phyloP scores from a whole-genome alignment of 2,329 filamentous ascomycete species.

The Hypomyces perniciosus region DNA sequence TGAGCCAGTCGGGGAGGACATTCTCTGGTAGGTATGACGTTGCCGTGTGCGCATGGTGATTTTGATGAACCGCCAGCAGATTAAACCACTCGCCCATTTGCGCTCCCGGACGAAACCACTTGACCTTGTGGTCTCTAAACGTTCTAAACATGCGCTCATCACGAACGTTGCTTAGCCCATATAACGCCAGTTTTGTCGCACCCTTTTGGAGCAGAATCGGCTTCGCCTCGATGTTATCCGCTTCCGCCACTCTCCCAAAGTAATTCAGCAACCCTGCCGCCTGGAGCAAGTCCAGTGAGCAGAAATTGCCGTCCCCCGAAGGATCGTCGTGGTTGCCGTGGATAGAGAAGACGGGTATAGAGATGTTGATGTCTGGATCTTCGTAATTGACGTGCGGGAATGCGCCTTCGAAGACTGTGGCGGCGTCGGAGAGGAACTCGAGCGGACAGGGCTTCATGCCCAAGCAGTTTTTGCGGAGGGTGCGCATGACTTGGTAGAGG shows the following conservation, averaged over 20 bases:
- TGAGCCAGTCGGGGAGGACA: slow-evolving; percentile 84
- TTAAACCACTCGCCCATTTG: slow-evolving; percentile 94
- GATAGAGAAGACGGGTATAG: slow-evolving; percentile 96
- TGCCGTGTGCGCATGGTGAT: slow-evolving; percentile 85
- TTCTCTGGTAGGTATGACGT: slow-evolving; percentile 94
- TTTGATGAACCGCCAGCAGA: slow-evolving; percentile 89
- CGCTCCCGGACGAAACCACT: slow-evolving; percentile 77
- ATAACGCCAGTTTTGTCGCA: slow-evolving; percentile 83
- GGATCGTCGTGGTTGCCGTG: slow-evolving; percentile 98
- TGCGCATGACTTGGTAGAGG: slow-evolving; percentile 96
- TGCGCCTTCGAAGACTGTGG: slow-evolving; percentile 80
- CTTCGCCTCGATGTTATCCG: slow-evolving; percentile 88
- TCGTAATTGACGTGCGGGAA: slow-evolving; percentile 98
- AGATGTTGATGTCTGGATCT: slow-evolving; percentile 92
- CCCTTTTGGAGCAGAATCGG: slow-evolving; percentile 92
- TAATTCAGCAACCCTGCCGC: slow-evolving; percentile 92
- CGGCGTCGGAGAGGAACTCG: slow-evolving; percentile 89
- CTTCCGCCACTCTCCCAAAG: slow-evolving; percentile 85
- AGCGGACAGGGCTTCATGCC: slow-evolving; percentile 94
- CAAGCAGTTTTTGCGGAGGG: slow-evolving; percentile 84
- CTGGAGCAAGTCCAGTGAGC: slow-evolving; percentile 85
- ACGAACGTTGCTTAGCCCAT: slow-evolving; percentile 90
- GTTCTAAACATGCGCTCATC: slow-evolving; percentile 93
- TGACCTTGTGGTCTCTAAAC: slow-evolving; percentile 87
- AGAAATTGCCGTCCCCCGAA: slow-evolving; percentile 89